phyloP scores from a whole-genome alignment of 352 stramenopile species.

The Aphanomyces euteiches region DNA sequence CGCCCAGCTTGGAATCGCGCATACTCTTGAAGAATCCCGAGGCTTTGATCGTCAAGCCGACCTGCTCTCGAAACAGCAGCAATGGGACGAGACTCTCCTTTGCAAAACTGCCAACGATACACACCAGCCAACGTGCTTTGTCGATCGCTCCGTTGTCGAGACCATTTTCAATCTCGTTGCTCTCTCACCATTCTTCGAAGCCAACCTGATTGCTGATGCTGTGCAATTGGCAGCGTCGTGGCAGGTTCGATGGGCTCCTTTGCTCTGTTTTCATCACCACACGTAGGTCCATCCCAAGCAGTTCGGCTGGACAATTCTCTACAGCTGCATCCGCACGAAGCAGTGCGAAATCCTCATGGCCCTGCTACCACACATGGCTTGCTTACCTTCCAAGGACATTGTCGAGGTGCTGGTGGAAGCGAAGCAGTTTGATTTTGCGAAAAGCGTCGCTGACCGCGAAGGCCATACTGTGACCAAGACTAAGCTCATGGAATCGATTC shows the following conservation, averaged over 20 bases:
- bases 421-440: slow-evolving; percentile 14
- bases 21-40: slow-evolving; percentile 2
- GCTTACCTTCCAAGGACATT: neutral
- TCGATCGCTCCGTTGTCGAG: slow-evolving; percentile 23
- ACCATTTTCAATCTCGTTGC: slow-evolving; percentile 29
- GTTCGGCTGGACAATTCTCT: slow-evolving; percentile 23
- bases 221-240: slow-evolving; percentile 10
- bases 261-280: neutral
- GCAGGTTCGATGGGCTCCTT: neutral
- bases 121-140: neutral
- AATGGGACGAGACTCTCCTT: slow-evolving; percentile 21
- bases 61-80: slow-evolving; percentile 18
- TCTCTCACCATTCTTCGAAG: slow-evolving; percentile 24
- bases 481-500: slow-evolving; percentile 20
- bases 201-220: slow-evolving; percentile 21
- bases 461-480: neutral
- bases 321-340: slow-evolving; percentile 20
- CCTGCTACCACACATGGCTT: slow-evolving; percentile 17
- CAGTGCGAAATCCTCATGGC: slow-evolving; percentile 24
- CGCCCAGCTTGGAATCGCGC: slow-evolving; percentile 3
- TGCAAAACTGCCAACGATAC: neutral
- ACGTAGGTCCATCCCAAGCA: slow-evolving; percentile 27
- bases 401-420: slow-evolving; percentile 18
- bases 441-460: slow-evolving; percentile 6
- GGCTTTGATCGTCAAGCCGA: slow-evolving; percentile 6